A percentile compares a stretch with the other conserved stretches of the same genome.
These are phyloP conservation scores for Sporisorium graminicola DNA, from an alignment of 1,284 basidiomycete genomes.

Conservation along the genomic window DNA sequence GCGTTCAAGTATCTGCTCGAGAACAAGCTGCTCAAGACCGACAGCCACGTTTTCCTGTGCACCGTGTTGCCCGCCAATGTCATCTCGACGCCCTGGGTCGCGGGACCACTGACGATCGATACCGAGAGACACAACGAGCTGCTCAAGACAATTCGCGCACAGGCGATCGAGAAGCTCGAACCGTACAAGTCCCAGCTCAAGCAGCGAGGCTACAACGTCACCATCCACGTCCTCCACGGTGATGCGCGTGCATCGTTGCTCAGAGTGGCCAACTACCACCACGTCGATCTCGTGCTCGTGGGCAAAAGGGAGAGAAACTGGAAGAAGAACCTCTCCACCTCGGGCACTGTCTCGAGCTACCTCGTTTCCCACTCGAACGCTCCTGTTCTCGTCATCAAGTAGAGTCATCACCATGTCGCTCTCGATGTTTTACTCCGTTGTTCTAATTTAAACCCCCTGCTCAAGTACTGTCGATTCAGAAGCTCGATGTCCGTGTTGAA, in stretches of 20 bases:
- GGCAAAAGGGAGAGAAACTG: constrained; percentile 58
- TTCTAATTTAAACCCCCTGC: neutral
- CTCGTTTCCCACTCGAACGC: constrained; percentile 61
- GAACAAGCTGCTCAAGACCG: constrained; percentile 49
- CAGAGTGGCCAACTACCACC: constrained; percentile 60
- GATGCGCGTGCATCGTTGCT: constrained; percentile 59
- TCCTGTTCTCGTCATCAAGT: constrained; percentile 67
- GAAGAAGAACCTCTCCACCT: constrained; percentile 49
- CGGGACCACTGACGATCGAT: constrained; percentile 65
- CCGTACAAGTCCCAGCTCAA: constrained; percentile 64
- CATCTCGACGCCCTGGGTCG: constrained; percentile 64
- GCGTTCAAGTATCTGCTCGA: constrained; percentile 62
- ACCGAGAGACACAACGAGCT: constrained; percentile 65
- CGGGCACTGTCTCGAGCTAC: constrained; percentile 60
- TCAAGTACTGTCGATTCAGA: neutral
- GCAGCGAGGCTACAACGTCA: constrained; percentile 59
- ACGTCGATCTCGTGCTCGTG: constrained; percentile 56
- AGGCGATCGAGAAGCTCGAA: constrained; percentile 62
- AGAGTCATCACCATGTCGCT: constrained; percentile 4
- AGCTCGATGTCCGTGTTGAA: neutral
- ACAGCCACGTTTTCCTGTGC: constrained; percentile 63
- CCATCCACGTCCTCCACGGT: constrained; percentile 66
- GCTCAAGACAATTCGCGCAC: constrained; percentile 58
- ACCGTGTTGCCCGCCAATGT: constrained; percentile 66
- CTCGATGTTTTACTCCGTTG: neutral